Evolutionary conservation across 257 asterid genomes (phyloP).

Genomic region (Capsicum pubescens): DNA sequence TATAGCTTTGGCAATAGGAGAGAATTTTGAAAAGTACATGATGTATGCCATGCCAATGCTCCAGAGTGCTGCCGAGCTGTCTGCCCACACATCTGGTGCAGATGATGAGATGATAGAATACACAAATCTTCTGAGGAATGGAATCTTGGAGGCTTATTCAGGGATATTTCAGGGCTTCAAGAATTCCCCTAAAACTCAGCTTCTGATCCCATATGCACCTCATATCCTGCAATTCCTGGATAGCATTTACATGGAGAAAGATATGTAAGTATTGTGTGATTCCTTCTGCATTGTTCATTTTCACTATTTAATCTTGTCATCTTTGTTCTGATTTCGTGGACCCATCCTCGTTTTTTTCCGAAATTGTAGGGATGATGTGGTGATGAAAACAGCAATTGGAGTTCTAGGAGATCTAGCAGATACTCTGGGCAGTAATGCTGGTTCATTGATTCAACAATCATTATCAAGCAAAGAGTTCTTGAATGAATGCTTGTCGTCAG

Average conservation of each 20-base stretch:
- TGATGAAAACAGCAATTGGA: slow-evolving; percentile 90
- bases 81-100: slow-evolving; percentile 64
- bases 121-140: slow-evolving; percentile 72
- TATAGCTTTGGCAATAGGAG: slow-evolving; percentile 83
- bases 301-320: not conserved
- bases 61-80: slow-evolving; percentile 86
- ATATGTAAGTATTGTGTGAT: slow-evolving; percentile 55
- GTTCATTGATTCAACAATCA: slow-evolving; percentile 82
- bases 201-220: slow-evolving; percentile 73
- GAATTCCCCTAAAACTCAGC: slow-evolving; percentile 78
- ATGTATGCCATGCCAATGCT: slow-evolving; percentile 94
- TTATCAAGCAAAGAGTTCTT: slow-evolving; percentile 81
- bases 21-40: slow-evolving; percentile 79
- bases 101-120: slow-evolving; percentile 83
- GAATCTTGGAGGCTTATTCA: slow-evolving; percentile 87
- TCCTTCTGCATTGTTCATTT: not conserved
- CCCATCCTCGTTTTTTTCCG: slow-evolving; percentile 14
- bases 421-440: slow-evolving; percentile 87
- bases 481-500: slow-evolving; percentile 85
- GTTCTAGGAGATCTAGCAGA: slow-evolving; percentile 95
- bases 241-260: slow-evolving; percentile 77
- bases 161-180: slow-evolving; percentile 88
- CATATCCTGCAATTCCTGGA: slow-evolving; percentile 85
- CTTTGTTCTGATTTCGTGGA: not conserved
- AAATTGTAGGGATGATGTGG: slow-evolving; percentile 81